These are phyloP conservation scores for Solanum raphanifolium DNA, from an alignment of 257 asterid species.

Conservation along the genomic window DNA sequence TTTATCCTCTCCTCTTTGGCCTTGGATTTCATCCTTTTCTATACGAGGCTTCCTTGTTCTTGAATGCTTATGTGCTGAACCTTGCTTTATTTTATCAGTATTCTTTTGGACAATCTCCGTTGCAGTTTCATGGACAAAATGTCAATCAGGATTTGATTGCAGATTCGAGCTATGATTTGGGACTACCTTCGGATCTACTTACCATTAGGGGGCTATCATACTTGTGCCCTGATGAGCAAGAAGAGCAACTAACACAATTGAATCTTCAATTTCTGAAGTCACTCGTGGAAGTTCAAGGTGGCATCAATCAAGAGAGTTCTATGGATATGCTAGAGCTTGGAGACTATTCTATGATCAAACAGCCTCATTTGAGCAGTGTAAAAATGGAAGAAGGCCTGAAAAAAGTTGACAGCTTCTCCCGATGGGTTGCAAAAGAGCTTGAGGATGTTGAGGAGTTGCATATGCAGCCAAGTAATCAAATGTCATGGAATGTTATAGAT, in stretches of 20 bases:
- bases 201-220: constrained; percentile 20
- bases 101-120: constrained; percentile 19
- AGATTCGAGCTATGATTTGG: constrained; percentile 11
- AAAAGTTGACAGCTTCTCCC: constrained; percentile 93
- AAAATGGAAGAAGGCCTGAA: constrained; percentile 65
- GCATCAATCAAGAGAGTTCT: constrained; percentile 31
- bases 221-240: constrained; percentile 29
- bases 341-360: constrained; percentile 37
- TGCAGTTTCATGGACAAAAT: constrained; percentile 11
- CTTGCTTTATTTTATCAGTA: constrained; percentile 8
- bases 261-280: constrained; percentile 32
- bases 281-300: constrained; percentile 24
- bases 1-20: background rate
- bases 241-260: constrained; percentile 27
- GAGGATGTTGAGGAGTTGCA: constrained; percentile 61
- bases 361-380: constrained; percentile 49
- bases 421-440: constrained; percentile 82
- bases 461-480: constrained; percentile 45
- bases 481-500: constrained; percentile 62
- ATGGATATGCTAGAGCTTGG: constrained; percentile 29
- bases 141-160: constrained; percentile 17
- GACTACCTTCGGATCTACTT: constrained; percentile 31
- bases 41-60: background rate
- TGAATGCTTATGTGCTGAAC: background rate
- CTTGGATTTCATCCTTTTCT: background rate